phyloP scores from a whole-genome alignment of 2,329 filamentous ascomycete species.

The Dendryphion nanum region DNA sequence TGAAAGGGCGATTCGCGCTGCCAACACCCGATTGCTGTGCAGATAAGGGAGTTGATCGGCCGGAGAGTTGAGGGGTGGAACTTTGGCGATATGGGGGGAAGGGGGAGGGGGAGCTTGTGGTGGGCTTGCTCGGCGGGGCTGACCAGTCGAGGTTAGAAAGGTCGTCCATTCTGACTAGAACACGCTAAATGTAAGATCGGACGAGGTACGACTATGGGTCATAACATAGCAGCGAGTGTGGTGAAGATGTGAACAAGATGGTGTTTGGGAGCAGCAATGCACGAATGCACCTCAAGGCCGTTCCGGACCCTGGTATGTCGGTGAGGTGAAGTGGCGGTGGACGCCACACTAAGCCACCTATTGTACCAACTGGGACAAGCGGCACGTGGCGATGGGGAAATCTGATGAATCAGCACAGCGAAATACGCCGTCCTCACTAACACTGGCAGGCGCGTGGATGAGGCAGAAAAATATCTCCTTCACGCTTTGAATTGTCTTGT shows the following conservation, averaged over 20 bases:
- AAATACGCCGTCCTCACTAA: too few species aligned
- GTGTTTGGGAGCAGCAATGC: neutral
- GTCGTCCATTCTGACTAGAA: constrained; percentile 46
- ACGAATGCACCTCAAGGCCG: neutral
- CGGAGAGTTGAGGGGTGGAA: constrained; percentile 41
- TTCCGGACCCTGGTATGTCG: neutral
- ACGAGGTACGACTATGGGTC: constrained; percentile 9
- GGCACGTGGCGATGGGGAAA: too few species aligned
- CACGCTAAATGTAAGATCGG: neutral
- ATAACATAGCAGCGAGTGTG: constrained; percentile 22
- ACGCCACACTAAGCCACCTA: too few species aligned
- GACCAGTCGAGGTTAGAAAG: constrained; percentile 51
- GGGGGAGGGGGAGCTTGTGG: constrained; percentile 23
- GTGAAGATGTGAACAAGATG: constrained; percentile 2
- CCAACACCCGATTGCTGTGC: constrained; percentile 42
- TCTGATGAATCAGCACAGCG: too few species aligned
- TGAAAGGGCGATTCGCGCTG: constrained; percentile 37
- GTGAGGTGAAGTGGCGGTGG: too few species aligned
- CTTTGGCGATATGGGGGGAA: constrained; percentile 37
- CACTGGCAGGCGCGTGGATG: too few species aligned
- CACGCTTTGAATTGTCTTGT: too few species aligned
- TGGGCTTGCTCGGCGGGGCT: constrained; percentile 24
- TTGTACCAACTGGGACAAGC: too few species aligned
- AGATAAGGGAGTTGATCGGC: constrained; percentile 38
- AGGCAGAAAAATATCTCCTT: too few species aligned